Base-by-base conservation (phyloP, 2,329 filamentous ascomycete genomes). In the Lasiodiplodia theobromae region DNA sequence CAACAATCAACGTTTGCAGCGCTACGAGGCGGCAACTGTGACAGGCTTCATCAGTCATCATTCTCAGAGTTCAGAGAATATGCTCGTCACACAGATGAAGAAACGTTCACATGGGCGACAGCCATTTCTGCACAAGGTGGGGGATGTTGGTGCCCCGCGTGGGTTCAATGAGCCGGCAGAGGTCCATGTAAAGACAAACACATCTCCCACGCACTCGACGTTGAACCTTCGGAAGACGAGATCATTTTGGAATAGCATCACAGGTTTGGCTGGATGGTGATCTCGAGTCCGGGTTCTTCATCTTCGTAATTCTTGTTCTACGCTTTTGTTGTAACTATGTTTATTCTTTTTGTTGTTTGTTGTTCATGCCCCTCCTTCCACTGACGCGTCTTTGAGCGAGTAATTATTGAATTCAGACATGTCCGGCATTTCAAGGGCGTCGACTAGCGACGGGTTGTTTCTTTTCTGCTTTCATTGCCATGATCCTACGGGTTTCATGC, bases 231-330 rank as follows among this genome's bases (percentile, higher is more conserved):
- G 65, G 14, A 67, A 67, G 40, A 56, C 34, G 14, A 49, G 65
- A 31, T 67, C 65, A 11, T 51, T 67, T 56, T 67, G 65, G 65
- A 49, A 67, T 56, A 67, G 53, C 52, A 37, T 67, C 28, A 67
- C 65, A 2, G 65, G 51, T 21, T 58, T 67, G 53, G 65, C 65
- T 37, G 53, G 65, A 37, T 67, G 65, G 65, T 57, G 28, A 57
- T 40, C 25, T 49, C 37, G n/a, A 12, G 12, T 49, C 21, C 38
- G 10, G 31, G 38, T 28, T 23, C 23, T 21, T 37, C 34, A 28
- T 49, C 25, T 8, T 40, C 37, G 21, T 18, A 10, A 8, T 18
- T 57, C 11, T 21, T 34, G 10, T 44, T 38, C 16, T 31, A 11
- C 53, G 2, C 18, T 58, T 51, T 16, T 28, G 21, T 58, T 51